phyloP scores from a whole-genome alignment of 2,329 filamentous ascomycete genomes.

The Fusarium sp. region DNA sequence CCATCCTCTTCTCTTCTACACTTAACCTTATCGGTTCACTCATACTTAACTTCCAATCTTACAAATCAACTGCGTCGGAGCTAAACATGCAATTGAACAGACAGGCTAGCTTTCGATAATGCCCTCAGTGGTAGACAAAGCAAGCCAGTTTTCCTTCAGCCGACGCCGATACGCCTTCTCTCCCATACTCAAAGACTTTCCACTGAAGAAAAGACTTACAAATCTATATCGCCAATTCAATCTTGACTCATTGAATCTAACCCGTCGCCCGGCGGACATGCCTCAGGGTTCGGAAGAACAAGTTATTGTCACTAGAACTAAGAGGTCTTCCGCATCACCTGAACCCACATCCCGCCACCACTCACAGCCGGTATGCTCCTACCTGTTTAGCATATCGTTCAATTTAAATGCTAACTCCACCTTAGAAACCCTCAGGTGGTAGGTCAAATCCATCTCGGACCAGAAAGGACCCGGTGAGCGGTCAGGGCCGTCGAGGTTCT shows the following conservation, averaged over 20 bases:
- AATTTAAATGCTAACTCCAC: neutral
- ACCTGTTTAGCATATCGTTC: accelerated
- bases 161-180: slow-evolving; percentile 22
- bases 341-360: slow-evolving; percentile 20
- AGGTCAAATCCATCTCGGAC: slow-evolving; percentile 19
- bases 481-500: slow-evolving; percentile 45
- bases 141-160: slow-evolving; percentile 45
- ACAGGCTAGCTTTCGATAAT: slow-evolving; percentile 42
- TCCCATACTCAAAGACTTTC: slow-evolving; percentile 12
- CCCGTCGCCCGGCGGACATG: slow-evolving; percentile 50
- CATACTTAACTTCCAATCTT: neutral
- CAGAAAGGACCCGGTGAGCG: slow-evolving; percentile 45
- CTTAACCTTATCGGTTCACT: neutral
- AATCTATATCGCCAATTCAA: slow-evolving; percentile 30
- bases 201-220: slow-evolving; percentile 23
- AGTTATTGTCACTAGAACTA: slow-evolving; percentile 42
- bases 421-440: slow-evolving; percentile 25
- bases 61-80: neutral
- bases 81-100: slow-evolving; percentile 37
- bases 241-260: slow-evolving; percentile 29
- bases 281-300: slow-evolving; percentile 46
- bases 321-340: slow-evolving; percentile 39
- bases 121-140: slow-evolving; percentile 51
- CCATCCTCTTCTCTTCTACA: neutral
- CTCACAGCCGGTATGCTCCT: slow-evolving; percentile 18